phyloP scores from a whole-genome alignment of 768 basidiomycete genomes.

The Russula emetica region DNA sequence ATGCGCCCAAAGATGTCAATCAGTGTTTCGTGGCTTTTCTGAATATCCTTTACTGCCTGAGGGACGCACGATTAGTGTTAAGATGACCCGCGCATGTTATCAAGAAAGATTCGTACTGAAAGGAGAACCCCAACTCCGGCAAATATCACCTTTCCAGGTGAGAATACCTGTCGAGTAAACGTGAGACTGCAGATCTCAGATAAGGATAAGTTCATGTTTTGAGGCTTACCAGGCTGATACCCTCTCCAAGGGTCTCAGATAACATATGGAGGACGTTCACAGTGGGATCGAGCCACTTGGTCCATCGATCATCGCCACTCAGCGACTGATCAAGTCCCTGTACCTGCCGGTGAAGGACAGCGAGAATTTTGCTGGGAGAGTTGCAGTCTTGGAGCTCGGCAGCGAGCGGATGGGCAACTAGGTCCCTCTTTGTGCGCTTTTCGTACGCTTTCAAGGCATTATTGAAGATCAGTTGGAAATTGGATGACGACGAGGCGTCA shows the following conservation, averaged over 20 bases:
- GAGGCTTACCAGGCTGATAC: not conserved
- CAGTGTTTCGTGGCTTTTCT: not conserved
- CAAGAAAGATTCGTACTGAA: not conserved
- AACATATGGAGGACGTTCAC: not conserved
- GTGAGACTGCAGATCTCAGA: not conserved
- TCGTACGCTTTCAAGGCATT: slow-evolving; percentile 4
- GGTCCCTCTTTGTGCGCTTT: not conserved
- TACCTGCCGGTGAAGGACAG: not conserved
- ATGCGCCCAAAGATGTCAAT: not conserved
- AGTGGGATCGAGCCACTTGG: not conserved
- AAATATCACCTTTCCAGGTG: not conserved
- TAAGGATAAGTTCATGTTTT: too few relatives aligned
- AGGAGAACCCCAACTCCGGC: not conserved
- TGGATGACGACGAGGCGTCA: not conserved
- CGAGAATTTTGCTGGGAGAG: not conserved
- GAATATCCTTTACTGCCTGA: not conserved
- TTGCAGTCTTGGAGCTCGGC: not conserved
- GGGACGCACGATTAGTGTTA: not conserved
- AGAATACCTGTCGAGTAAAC: not conserved
- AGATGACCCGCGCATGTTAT: not conserved
- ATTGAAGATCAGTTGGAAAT: not conserved
- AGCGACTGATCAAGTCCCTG: not conserved
- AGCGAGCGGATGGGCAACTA: not conserved
- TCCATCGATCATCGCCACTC: not conserved
- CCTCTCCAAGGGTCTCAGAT: not conserved